Evolutionary conservation across 331 rosid genomes (phyloP).

Genomic region (Spiraea crenata): DNA sequence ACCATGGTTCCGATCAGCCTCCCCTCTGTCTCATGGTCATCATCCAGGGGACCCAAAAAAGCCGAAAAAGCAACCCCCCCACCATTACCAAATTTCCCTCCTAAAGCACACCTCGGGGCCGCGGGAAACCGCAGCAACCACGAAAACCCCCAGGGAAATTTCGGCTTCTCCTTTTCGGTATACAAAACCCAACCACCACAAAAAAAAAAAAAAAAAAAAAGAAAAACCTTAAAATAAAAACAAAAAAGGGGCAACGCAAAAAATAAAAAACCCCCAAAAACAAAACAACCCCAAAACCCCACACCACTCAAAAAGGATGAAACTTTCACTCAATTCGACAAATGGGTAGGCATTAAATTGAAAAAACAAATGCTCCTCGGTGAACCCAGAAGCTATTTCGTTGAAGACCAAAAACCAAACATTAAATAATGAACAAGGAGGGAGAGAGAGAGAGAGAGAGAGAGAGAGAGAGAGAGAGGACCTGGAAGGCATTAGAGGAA

Average conservation of each 20-base stretch:
- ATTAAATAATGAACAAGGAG: not conserved
- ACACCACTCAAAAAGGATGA: not conserved
- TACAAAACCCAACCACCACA: not conserved
- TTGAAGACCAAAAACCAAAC: not conserved
- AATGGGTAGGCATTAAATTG: too few species aligned
- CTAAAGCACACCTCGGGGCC: conserved; percentile 63
- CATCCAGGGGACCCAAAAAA: conserved; percentile 43
- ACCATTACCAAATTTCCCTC: conserved; percentile 51
- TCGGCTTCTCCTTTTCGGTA: conserved; percentile 38
- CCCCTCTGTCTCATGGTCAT: not conserved
- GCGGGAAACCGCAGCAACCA: conserved; percentile 48
- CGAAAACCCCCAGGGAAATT: conserved; percentile 54
- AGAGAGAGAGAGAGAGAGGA: conserved; percentile 27
- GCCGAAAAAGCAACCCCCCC: conserved; percentile 82
- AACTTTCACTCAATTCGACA: not conserved
- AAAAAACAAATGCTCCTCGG: not conserved
- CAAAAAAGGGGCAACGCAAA: too few species aligned
- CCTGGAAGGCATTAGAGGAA: conserved; percentile 54
- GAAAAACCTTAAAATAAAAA: too few species aligned
- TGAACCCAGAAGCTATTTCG: not conserved
- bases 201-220: not conserved
- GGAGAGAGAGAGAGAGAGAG: not conserved
- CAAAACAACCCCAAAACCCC: too few species aligned
- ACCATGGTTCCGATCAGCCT: too few species aligned
- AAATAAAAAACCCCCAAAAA: too few species aligned